A percentile compares a stretch with the other conserved stretches of the same genome.
Evolutionary conservation across 148 eudicot species (phyloP).

Genomic region (Fagopyrum homotropicum): DNA sequence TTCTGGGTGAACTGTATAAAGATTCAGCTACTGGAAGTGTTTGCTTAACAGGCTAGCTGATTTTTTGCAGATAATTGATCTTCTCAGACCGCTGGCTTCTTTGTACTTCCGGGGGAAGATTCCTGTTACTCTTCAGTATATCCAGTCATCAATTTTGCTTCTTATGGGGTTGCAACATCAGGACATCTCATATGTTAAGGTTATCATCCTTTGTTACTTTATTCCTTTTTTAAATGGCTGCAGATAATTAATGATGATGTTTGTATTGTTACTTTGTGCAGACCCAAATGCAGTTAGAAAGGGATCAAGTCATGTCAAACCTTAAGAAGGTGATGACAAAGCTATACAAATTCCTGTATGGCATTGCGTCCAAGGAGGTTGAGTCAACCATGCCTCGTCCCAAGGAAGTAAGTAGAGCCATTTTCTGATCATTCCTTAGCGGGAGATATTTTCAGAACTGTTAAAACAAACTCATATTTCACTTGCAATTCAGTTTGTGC

Average conservation of each 20-base stretch:
- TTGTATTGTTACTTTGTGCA: conserved; percentile 20
- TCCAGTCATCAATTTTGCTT: conserved; percentile 86
- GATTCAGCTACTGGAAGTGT: background rate
- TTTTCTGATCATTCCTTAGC: background rate
- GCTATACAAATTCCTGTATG: conserved; percentile 52
- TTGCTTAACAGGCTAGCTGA: too few species aligned
- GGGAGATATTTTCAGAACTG: background rate
- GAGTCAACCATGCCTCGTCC: conserved; percentile 48
- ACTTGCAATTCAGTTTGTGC: conserved; percentile 8
- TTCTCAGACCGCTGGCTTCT: conserved; percentile 39
- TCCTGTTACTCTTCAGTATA: conserved; percentile 65
- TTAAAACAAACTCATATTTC: background rate
- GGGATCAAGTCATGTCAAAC: conserved; percentile 62
- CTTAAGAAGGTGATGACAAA: conserved; percentile 71
- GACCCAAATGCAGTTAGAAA: conserved; percentile 71
- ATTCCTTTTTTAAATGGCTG: too few species aligned
- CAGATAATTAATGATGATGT: background rate
- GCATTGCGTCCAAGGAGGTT: conserved; percentile 51
- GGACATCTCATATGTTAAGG: conserved; percentile 29
- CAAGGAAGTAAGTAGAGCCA: conserved; percentile 47
- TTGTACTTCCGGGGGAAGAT: conserved; percentile 63
- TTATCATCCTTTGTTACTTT: too few species aligned
- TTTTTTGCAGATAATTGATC: conserved; percentile 48
- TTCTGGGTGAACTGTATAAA: background rate
- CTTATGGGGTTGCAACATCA: conserved; percentile 71